phyloP scores from a whole-genome alignment of 1,284 basidiomycete genomes.

The Ustilago esculenta region DNA sequence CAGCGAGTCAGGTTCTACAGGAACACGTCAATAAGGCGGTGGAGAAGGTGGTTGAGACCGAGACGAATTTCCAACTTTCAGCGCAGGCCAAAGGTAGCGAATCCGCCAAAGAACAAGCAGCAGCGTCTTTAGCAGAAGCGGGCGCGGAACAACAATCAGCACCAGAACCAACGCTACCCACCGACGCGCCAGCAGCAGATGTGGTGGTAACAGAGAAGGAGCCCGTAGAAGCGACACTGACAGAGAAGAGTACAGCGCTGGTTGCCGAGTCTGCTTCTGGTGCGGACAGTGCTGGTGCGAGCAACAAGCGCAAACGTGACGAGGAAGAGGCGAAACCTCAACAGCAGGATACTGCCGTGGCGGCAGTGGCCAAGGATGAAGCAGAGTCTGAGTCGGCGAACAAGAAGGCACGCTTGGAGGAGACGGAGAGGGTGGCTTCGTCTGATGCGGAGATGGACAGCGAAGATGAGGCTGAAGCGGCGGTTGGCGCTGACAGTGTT shows the following conservation, averaged over 20 bases:
- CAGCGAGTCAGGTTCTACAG: slow-evolving; percentile 12
- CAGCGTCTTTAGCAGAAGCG: neutral
- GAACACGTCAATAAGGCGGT: slow-evolving; percentile 23
- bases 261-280: neutral
- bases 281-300: neutral
- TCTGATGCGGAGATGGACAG: slow-evolving; percentile 34
- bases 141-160: neutral
- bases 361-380: neutral
- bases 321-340: slow-evolving; percentile 2
- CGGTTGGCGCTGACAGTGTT: slow-evolving; percentile 16
- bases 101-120: no score
- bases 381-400: slow-evolving; percentile 10
- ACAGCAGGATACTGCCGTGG: neutral
- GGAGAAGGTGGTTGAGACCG: slow-evolving; percentile 33
- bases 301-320: slow-evolving; percentile 35
- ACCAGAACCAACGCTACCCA: neutral
- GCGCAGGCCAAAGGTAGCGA: slow-evolving; percentile 33
- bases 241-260: neutral
- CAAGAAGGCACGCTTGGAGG: slow-evolving; percentile 24
- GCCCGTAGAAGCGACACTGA: neutral
- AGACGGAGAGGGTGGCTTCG: slow-evolving; percentile 6
- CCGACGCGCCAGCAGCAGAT: slow-evolving; percentile 26
- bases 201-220: slow-evolving; percentile 40
- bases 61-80: slow-evolving; percentile 34
- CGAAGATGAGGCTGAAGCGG: slow-evolving; percentile 40